phyloP scores from a whole-genome alignment of 2,329 filamentous ascomycete species.

The Phaeosphaeriaceae sp. region DNA sequence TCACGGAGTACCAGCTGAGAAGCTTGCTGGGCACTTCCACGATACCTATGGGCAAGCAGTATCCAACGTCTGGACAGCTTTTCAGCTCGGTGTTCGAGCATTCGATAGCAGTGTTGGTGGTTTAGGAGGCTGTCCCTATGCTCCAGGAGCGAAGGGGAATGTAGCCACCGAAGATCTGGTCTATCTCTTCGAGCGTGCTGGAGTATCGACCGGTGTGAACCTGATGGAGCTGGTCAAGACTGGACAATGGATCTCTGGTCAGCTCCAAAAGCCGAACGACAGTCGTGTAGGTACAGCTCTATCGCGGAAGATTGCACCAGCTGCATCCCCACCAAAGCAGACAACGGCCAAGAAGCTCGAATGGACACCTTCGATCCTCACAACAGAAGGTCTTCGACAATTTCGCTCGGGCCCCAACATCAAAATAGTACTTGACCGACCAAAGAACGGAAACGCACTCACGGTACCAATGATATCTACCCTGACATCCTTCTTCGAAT shows the following conservation, averaged over 20 bases:
- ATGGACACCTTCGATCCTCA: background rate
- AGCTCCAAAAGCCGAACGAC: constrained; percentile 21
- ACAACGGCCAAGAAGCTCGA: background rate
- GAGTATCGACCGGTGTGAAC: constrained; percentile 32
- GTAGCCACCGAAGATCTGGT: constrained; percentile 36
- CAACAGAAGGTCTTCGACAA: constrained; percentile 35
- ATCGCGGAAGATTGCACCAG: background rate
- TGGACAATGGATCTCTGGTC: constrained; percentile 31
- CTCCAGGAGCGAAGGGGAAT: constrained; percentile 36
- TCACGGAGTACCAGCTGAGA: constrained; percentile 23
- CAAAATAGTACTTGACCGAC: constrained; percentile 44
- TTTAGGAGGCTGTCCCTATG: constrained; percentile 38
- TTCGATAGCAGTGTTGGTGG: constrained; percentile 38
- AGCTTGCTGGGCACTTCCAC: constrained; percentile 38
- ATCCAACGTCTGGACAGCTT: constrained; percentile 30
- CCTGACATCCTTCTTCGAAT: constrained; percentile 38
- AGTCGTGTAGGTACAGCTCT: constrained; percentile 31
- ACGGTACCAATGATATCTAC: constrained; percentile 47
- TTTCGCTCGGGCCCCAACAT: constrained; percentile 38
- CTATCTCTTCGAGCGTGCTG: constrained; percentile 30
- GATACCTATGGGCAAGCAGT: constrained; percentile 40
- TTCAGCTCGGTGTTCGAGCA: constrained; percentile 26
- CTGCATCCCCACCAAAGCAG: background rate
- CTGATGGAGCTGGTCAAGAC: constrained; percentile 21
- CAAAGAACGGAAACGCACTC: constrained; percentile 50